Evolutionary conservation across 148 eudicot genomes (phyloP), one percentile per base, ranked within the genome.

Genomic region (Rhododendron griersonianum): DNA sequence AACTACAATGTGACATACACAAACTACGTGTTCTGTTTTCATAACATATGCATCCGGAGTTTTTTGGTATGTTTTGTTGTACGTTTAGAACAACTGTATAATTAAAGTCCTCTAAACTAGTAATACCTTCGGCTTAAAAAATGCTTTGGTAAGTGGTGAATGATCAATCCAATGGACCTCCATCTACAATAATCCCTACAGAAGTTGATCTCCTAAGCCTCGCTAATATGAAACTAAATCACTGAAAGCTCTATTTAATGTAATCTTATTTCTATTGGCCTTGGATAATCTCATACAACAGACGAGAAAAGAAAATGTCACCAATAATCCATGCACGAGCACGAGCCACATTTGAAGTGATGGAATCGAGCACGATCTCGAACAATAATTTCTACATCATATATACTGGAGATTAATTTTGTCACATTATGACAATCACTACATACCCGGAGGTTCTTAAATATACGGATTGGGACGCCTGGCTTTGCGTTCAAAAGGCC

Each of bases 321-420:
- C 98, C 96, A 95, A 80, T 91, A 91, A 87, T 92, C 95, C 85
- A 53, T 88, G 83, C 96, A 93, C 11, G 96, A 91, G 86, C 98
- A 95, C 16, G 77, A 84, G 57, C 98, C 98, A 86, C 86, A 87
- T 78, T 87, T 89, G 82, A 93, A 93, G 85, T 89, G 92, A 88
- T 95, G 96, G 82, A 93, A 93, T 30, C 96, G 88, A 81, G 90
- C 86, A 48, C 98, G 96, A 86, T 95, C 98, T 86, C 96, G 92
- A 63, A 95, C 93, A 77, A 95, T 57, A 41, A 95, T 92, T 86
- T 95, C 92, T 30, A 93, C 95, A 59, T 85, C 51, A 19, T 87
- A 91, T 11, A 90, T 74, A 61, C 84, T 90, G 2, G 96, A 92
- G 3, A 95, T 91, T 39, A 92, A 88, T 84, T 93, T 92, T 39